These are phyloP conservation scores for Yamadazyma membranifaciens DNA, from an alignment of 1,139 yeast genomes.

Conservation along the genomic window DNA sequence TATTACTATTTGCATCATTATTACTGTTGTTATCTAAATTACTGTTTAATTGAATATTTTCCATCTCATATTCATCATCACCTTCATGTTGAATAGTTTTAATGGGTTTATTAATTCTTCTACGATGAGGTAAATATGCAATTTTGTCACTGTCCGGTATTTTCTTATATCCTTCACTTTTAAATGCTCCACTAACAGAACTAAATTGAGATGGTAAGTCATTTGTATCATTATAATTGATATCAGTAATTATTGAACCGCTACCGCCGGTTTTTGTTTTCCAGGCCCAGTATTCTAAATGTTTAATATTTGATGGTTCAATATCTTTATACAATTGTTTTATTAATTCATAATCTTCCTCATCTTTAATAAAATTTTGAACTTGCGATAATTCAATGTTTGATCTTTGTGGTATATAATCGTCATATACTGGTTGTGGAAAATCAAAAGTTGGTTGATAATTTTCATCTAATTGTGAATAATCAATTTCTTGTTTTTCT, in stretches of 20 bases:
- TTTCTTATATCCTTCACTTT: constrained; percentile 72
- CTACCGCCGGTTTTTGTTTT: constrained; percentile 30
- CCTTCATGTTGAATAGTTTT: constrained; percentile 59
- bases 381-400: constrained; percentile 48
- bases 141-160: constrained; percentile 72
- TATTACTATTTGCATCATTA: constrained; percentile 15
- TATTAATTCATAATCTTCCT: constrained; percentile 65
- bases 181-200: constrained; percentile 60
- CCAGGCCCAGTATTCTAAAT: constrained; percentile 70
- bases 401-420: constrained; percentile 23
- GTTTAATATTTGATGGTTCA: constrained; percentile 24
- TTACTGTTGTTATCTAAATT: background rate
- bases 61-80: constrained; percentile 30
- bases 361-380: constrained; percentile 61
- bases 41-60: constrained; percentile 17
- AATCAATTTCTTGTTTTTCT: constrained; percentile 15
- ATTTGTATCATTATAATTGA: background rate
- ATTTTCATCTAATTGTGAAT: constrained; percentile 27
- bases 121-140: constrained; percentile 76
- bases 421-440: constrained; percentile 55
- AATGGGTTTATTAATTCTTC: constrained; percentile 52
- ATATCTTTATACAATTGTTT: constrained; percentile 38
- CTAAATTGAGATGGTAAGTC: constrained; percentile 35
- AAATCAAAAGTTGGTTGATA: constrained; percentile 44
- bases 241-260: background rate